Evolutionary conservation across 1,139 yeast genomes (phyloP).

Genomic region (Arxiozyma slooffiae): DNA sequence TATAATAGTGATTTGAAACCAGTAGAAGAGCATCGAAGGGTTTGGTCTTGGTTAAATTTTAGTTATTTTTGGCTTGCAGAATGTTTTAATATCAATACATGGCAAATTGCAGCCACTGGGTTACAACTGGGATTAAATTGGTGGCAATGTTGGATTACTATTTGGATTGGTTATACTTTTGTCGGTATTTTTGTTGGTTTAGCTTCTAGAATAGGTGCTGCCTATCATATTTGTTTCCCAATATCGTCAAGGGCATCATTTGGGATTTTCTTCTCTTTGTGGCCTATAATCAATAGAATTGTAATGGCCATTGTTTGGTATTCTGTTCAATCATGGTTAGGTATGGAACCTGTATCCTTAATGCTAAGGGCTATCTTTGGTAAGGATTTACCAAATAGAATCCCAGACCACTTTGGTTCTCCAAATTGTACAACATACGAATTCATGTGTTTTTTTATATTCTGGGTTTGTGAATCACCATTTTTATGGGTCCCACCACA

Average conservation of each 20-base stretch:
- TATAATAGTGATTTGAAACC: conserved; percentile 70
- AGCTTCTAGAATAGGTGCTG: conserved; percentile 62
- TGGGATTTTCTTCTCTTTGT: conserved; percentile 67
- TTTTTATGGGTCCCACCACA: conserved; percentile 77
- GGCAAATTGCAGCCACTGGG: conserved; percentile 87
- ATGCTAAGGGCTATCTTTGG: conserved; percentile 64
- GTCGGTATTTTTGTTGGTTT: conserved; percentile 54
- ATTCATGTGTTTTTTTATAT: conserved; percentile 65
- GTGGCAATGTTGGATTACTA: conserved; percentile 87
- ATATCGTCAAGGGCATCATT: conserved; percentile 63
- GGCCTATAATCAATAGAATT: conserved; percentile 75
- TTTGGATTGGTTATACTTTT: conserved; percentile 61
- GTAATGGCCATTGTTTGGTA: conserved; percentile 82
- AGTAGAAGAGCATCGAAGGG: conserved; percentile 50
- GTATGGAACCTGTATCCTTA: conserved; percentile 70
- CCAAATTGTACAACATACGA: conserved; percentile 55
- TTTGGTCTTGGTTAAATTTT: conserved; percentile 75
- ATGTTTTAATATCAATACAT: conserved; percentile 76
- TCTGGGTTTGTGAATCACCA: conserved; percentile 70
- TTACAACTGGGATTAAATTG: conserved; percentile 63
- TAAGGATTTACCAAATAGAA: conserved; percentile 41
- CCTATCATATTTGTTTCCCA: conserved; percentile 71
- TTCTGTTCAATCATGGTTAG: conserved; percentile 73
- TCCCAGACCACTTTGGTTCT: conserved; percentile 43
- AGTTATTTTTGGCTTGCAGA: conserved; percentile 81